Conservation (phyloP, 2,329 filamentous ascomycete genomes). For the Dendryphion nanum region DNA sequence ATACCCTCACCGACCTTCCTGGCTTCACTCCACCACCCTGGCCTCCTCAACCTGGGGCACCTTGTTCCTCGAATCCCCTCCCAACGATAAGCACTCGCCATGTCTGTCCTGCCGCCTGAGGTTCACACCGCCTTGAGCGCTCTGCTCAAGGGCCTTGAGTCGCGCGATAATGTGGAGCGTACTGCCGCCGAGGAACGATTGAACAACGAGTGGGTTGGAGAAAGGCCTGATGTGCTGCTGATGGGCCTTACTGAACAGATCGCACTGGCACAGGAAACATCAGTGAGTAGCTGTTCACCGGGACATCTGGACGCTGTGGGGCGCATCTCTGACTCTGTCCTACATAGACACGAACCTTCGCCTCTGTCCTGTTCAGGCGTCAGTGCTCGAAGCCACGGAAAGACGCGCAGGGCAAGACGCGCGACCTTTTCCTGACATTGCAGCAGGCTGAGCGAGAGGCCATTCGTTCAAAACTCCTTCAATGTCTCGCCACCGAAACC, state of each 20-base stretch:
- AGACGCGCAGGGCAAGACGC: slow-evolving; percentile 65
- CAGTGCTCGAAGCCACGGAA: slow-evolving; percentile 89
- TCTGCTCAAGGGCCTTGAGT: slow-evolving; percentile 85
- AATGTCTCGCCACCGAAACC: slow-evolving; percentile 71
- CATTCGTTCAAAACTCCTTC: slow-evolving; percentile 81
- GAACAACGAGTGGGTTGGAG: slow-evolving; percentile 82
- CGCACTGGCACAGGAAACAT: slow-evolving; percentile 69
- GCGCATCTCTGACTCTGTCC: background rate
- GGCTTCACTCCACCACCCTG: background rate
- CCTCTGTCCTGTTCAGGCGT: slow-evolving; percentile 89
- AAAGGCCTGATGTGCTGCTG: slow-evolving; percentile 80
- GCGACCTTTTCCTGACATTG: slow-evolving; percentile 84
- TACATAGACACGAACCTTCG: slow-evolving; percentile 78
- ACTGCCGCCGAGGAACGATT: slow-evolving; percentile 87
- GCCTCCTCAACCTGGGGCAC: too few relatives aligned
- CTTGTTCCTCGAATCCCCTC: too few relatives aligned
- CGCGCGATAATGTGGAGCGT: slow-evolving; percentile 81
- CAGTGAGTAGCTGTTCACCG: slow-evolving; percentile 56
- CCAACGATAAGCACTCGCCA: slow-evolving; percentile 40
- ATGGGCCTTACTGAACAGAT: slow-evolving; percentile 96
- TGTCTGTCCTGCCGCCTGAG: slow-evolving; percentile 85
- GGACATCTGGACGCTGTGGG: too few relatives aligned
- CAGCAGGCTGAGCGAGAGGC: slow-evolving; percentile 69
- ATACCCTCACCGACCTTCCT: slow-evolving; percentile 1
- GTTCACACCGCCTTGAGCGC: slow-evolving; percentile 80